Conservation (phyloP, 2,329 filamentous ascomycete species). For the Biscogniauxia marginata region DNA sequence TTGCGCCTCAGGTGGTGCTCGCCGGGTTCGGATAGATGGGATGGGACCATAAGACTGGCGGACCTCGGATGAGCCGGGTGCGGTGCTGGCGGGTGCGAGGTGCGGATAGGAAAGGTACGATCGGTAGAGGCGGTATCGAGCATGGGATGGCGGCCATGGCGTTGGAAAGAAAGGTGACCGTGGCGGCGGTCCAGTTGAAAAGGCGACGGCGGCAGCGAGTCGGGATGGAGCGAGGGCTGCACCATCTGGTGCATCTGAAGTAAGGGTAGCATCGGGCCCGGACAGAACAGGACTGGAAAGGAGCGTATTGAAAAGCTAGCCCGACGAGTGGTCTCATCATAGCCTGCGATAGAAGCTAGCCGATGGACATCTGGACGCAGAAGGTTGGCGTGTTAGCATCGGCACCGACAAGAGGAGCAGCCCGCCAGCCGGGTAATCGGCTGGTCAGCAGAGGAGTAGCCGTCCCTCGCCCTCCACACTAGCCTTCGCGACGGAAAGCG, state of each 20-base stretch:
- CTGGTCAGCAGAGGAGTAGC: background rate
- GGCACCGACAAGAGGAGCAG: background rate
- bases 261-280: slow-evolving; percentile 46
- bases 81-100: slow-evolving; percentile 34
- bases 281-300: slow-evolving; percentile 20
- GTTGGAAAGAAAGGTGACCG: slow-evolving; percentile 16
- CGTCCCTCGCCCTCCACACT: slow-evolving; percentile 1
- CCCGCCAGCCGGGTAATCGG: slow-evolving; percentile 2
- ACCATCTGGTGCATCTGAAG: slow-evolving; percentile 53
- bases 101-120: slow-evolving; percentile 37
- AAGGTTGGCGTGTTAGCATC: background rate
- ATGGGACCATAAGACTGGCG: slow-evolving; percentile 25
- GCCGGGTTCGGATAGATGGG: slow-evolving; percentile 34
- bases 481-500: slow-evolving; percentile 2
- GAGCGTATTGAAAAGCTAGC: slow-evolving; percentile 28
- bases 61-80: slow-evolving; percentile 30
- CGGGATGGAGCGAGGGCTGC: slow-evolving; percentile 42
- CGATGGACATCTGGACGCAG: slow-evolving; percentile 40
- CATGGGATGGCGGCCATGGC: slow-evolving; percentile 10
- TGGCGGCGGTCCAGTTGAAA: slow-evolving; percentile 28
- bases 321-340: slow-evolving; percentile 37
- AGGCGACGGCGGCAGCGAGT: slow-evolving; percentile 32
- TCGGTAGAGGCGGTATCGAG: slow-evolving; percentile 24
- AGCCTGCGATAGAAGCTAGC: slow-evolving; percentile 37
- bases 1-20: slow-evolving; percentile 87